phyloP scores from a whole-genome alignment of 1,284 basidiomycete species.

The Phellopilus nigrolimitatus region DNA sequence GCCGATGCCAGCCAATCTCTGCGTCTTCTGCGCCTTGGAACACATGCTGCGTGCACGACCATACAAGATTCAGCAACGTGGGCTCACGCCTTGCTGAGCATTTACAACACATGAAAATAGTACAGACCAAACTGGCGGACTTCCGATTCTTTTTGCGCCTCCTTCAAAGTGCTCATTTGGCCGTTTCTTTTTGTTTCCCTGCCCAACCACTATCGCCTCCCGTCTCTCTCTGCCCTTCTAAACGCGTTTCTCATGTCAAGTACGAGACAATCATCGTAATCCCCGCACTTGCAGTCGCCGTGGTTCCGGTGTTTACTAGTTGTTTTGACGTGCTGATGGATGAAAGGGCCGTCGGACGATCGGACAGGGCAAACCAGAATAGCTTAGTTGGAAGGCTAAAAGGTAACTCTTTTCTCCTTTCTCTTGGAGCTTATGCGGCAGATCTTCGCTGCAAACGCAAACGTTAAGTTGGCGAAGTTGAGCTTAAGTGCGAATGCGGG shows the following conservation, averaged over 20 bases:
- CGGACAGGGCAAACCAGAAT: slow-evolving; percentile 4
- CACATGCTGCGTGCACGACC: too few species aligned
- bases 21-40: too few species aligned
- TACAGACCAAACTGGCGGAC: too few species aligned
- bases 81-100: too few species aligned
- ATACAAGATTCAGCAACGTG: too few species aligned
- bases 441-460: slow-evolving; percentile 15
- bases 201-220: too few species aligned
- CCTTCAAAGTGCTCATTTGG: too few species aligned
- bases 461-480: slow-evolving; percentile 5
- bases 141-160: too few species aligned
- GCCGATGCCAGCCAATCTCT: too few species aligned
- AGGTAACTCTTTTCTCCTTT: slow-evolving; percentile 19
- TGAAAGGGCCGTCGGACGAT: slow-evolving; percentile 7
- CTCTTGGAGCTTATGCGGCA: slow-evolving; percentile 17
- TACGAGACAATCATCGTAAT: background rate
- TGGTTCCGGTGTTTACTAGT: slow-evolving; percentile 10
- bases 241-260: background rate
- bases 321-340: background rate
- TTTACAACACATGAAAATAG: too few species aligned
- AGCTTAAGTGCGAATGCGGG: background rate
- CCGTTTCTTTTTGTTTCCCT: too few species aligned
- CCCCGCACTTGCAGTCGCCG: background rate
- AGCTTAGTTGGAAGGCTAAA: slow-evolving; percentile 19
- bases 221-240: background rate